Conservation (phyloP, 768 basidiomycete genomes). For the Lentinula guzmanii region DNA sequence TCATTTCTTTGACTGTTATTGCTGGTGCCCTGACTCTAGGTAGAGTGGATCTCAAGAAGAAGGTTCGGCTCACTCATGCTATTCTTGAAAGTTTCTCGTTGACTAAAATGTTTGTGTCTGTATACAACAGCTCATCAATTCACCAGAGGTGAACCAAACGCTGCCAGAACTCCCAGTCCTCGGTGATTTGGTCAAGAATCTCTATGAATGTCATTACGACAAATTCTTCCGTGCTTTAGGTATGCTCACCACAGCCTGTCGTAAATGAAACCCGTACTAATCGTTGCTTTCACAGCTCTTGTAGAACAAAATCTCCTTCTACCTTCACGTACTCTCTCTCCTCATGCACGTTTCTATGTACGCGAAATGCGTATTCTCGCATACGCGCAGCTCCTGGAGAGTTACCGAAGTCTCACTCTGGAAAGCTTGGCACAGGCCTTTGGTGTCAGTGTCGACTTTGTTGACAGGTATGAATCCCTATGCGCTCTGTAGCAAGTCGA, state of each 20-base stretch:
- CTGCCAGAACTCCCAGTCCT: conserved; percentile 80
- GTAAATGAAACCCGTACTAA: neutral
- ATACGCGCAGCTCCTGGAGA: conserved; percentile 88
- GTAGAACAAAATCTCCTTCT: conserved; percentile 85
- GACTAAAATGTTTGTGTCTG: conserved; percentile 5
- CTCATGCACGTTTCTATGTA: conserved; percentile 85
- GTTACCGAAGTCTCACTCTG: conserved; percentile 83
- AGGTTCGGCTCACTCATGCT: conserved; percentile 37
- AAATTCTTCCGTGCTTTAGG: conserved; percentile 91
- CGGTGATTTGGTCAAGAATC: conserved; percentile 74
- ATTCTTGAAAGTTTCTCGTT: neutral
- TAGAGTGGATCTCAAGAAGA: conserved; percentile 87
- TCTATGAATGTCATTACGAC: conserved; percentile 92
- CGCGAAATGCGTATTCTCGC: conserved; percentile 96
- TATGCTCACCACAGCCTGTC: conserved; percentile 21
- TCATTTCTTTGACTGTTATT: conserved; percentile 81
- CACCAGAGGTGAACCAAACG: conserved; percentile 85
- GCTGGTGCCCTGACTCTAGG: conserved; percentile 70
- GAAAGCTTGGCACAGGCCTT: conserved; percentile 83
- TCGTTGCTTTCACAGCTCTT: conserved; percentile 44
- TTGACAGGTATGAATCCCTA: conserved; percentile 62
- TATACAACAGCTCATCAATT: conserved; percentile 64
- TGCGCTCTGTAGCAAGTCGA: neutral
- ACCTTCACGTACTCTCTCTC: conserved; percentile 80
- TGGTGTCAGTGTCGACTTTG: conserved; percentile 82